Base-by-base conservation (phyloP, 441 rosid species). In the Populus hybrid region DNA sequence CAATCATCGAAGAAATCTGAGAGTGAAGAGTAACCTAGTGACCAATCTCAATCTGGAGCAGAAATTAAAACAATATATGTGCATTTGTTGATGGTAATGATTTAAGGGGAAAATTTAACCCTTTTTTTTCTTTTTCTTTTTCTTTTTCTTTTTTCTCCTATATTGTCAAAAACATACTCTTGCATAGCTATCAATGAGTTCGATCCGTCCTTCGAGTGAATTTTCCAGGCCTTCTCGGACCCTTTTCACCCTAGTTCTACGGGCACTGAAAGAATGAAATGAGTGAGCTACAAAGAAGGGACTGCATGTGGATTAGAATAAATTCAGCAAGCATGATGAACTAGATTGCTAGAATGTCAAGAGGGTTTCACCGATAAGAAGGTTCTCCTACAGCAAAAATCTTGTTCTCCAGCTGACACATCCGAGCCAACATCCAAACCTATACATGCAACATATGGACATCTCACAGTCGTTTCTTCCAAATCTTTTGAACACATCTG, bases 391-490 rank as follows among this genome's bases (percentile, higher is more conserved):
- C 92, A 4, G 94, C 98, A 81, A 88, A 88, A 74, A 94, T 95
- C 89, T 95, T 95, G 93, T 95, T 95, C 89, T 95, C 98, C 69
- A 95, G 91, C 84, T 91, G 99, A 82, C 95, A 92, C 94, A 92
- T 90, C 83, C 97, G 88, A 86, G 97, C 97, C 86, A 95, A 84
- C 97, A 92, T 92, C 98, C 97, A 94, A 26, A 91, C 93, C 99
- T 95, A 80, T 74, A 84, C 61, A 28, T 56, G 16, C 80, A 77
- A 81, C 82, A 70, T 65, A 65, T 31, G 65, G 61, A 77, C 63
- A 73, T 76, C 36, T 33, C 40, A 70, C 40, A 35, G 63, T 20
- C 63, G 7, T 56, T 56, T 56, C 63, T 56, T 56, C 21, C 63
- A 56, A 56, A 56, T 20, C 63, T 56, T 56, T 56, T 21, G 73